Evolutionary conservation across 306 rosid species (phyloP), one percentile per base, ranked within the genome.

Genomic region (Hippophae gyantsensis): DNA sequence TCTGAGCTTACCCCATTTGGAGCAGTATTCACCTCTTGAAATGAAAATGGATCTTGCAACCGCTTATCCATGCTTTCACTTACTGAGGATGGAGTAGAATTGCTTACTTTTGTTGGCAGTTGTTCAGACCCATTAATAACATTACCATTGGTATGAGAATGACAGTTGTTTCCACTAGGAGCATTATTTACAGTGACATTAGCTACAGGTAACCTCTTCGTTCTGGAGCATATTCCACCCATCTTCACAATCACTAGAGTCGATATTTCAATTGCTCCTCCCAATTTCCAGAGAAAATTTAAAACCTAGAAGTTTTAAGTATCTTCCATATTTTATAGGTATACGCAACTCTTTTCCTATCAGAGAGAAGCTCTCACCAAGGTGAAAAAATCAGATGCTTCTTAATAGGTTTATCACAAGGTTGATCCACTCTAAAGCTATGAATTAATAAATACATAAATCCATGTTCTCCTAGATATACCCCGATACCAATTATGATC

Each of bases 211-310:
- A 82, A 56, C 75, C 88, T 88, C 76, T 76, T 82, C 40, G 90
- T 74, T 78, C 76, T 84, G 55, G 99, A 86, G 79, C 99, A 93
- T 81, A 89, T 76, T 60, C 90, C 85, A 62, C 99, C 99, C 99
- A 93, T 93, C 63, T 60, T 74, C 18, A 65, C 54, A 56, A 63
- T 57, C 52, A 55, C 67, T 57, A 51, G 62, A 51, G 63, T 52
- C 70, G 75, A 66, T 48, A 56, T 43, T 62, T 77, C 60, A 73
- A 71, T 60, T 69, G 60, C 46, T 70, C 49, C 60, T 51, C 78
- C 76, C 69, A 80, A 73, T 52, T 69, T 74, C 76, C 76, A 80
- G 78, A 63, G 70, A 81, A 77, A 38, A 70, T 47, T 66, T 68
- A 70, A 40, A 52, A 48, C 55, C 65, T 72, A 53, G 48, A 60